Percentiles rank a stretch among this genome's conserved stretches.
phyloP scores from a whole-genome alignment of 176 grass and related monocot species.

The Cenchrus purpureus region DNA sequence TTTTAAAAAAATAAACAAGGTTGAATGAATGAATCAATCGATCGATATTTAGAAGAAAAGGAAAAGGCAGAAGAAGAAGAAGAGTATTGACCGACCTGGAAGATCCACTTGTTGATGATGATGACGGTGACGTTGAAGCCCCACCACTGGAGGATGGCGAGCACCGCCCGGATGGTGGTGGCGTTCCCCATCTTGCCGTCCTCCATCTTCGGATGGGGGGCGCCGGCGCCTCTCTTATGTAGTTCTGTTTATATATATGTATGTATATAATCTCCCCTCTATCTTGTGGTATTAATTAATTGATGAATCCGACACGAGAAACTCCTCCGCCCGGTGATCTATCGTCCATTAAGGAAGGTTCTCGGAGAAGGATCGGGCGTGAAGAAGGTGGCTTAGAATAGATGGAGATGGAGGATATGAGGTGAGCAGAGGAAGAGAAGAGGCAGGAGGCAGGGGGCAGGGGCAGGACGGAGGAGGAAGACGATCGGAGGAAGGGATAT shows the following conservation, averaged over 20 bases:
- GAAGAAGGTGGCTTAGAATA: not conserved
- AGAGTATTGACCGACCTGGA: constrained; percentile 59
- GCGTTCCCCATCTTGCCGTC: constrained; percentile 61
- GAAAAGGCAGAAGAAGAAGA: too few species aligned
- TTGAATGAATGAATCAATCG: too few species aligned
- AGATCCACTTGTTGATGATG: constrained; percentile 99
- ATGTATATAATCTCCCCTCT: not conserved
- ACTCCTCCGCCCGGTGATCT: constrained; percentile 23
- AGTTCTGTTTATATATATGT: not conserved
- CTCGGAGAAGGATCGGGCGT: constrained; percentile 22
- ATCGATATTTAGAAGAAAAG: too few species aligned
- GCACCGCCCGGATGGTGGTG: constrained; percentile 60
- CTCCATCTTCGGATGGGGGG: constrained; percentile 44
- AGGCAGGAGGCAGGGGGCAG: too few species aligned
- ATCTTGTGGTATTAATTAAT: not conserved
- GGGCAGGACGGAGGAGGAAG: not conserved
- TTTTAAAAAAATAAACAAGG: too few species aligned
- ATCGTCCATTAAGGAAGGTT: constrained; percentile 1
- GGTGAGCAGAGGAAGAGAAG: not conserved
- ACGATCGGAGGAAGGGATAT: not conserved
- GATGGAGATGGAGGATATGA: not conserved
- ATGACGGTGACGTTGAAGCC: constrained; percentile 99
- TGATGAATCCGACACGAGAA: constrained; percentile 24
- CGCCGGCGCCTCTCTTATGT: not conserved
- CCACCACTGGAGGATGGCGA: constrained; percentile 97